Percentiles rank a stretch among this genome's conserved stretches.
These are phyloP conservation scores for Trichoderma aggressivum DNA, from an alignment of 2,329 filamentous ascomycete species.

Conservation along the genomic window DNA sequence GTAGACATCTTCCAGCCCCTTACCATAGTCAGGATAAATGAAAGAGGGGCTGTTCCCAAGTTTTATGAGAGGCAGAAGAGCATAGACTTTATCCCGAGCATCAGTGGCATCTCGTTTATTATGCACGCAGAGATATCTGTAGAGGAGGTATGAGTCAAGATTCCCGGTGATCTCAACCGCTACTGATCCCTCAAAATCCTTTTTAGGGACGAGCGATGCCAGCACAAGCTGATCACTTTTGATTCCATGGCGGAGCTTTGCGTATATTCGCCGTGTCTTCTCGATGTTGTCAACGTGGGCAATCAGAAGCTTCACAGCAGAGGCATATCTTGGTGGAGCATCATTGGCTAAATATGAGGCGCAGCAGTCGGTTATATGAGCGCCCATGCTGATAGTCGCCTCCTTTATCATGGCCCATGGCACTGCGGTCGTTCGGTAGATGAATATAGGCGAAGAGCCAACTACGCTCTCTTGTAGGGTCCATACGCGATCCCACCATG, in stretches of 20 bases:
- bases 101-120: neutral
- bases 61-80: neutral
- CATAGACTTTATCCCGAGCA: neutral
- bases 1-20: neutral
- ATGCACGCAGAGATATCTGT: neutral
- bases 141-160: neutral
- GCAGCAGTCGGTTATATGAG: neutral
- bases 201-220: neutral
- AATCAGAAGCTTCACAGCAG: neutral
- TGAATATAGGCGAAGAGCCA: neutral
- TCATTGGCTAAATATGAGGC: neutral
- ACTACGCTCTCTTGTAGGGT: neutral
- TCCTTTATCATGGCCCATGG: conserved; percentile 1
- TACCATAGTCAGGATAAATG: neutral
- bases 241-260: neutral
- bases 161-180: neutral
- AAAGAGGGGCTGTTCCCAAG: neutral
- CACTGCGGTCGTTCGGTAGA: neutral
- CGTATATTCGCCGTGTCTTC: neutral
- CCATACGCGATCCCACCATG: neutral
- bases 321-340: neutral
- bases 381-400: neutral
- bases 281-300: neutral
- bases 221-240: neutral
- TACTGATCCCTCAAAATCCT: neutral